phyloP scores from a whole-genome alignment of 192 early-diverging fungal species.

The Backusella tarrabulga region DNA sequence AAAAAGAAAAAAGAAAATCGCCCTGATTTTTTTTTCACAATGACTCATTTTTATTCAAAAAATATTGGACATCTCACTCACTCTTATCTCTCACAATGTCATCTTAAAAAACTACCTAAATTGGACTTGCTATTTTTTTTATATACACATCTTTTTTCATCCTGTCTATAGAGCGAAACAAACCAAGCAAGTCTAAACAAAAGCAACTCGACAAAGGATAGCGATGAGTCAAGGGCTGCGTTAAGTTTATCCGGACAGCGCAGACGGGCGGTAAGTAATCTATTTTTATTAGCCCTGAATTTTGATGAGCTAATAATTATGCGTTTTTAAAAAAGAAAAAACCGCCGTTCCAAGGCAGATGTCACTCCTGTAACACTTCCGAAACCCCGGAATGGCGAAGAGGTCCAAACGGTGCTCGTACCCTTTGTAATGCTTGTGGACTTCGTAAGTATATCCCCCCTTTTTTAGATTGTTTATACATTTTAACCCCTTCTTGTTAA shows the following conservation, averaged over 20 bases:
- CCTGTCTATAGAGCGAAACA: background rate
- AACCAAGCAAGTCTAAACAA: background rate
- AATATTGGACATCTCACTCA: conserved; percentile 3
- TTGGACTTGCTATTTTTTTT: background rate
- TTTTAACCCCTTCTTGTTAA: too few relatives aligned
- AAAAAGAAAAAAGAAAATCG: background rate
- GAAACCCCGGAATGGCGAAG: conserved; percentile 96
- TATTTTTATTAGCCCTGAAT: background rate
- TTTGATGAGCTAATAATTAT: conserved; percentile 1
- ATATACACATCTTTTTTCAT: background rate
- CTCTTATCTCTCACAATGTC: background rate
- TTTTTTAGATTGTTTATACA: too few relatives aligned
- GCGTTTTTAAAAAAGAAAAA: conserved; percentile 18
- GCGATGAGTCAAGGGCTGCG: background rate
- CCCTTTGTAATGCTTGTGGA: conserved; percentile 95
- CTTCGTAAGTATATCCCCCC: conserved; percentile 58
- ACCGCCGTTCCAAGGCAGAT: conserved; percentile 34
- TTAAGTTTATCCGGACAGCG: conserved; percentile 13
- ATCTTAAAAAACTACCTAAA: conserved; percentile 3
- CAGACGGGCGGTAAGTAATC: conserved; percentile 15
- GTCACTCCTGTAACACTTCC: conserved; percentile 77
- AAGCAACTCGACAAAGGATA: background rate
- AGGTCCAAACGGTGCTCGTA: conserved; percentile 86
- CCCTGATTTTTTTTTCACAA: conserved; percentile 1
- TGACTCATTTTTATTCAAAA: conserved; percentile 8